Evolutionary conservation across 2,329 filamentous ascomycete genomes (phyloP).

Genomic region (Aspergillus niger): DNA sequence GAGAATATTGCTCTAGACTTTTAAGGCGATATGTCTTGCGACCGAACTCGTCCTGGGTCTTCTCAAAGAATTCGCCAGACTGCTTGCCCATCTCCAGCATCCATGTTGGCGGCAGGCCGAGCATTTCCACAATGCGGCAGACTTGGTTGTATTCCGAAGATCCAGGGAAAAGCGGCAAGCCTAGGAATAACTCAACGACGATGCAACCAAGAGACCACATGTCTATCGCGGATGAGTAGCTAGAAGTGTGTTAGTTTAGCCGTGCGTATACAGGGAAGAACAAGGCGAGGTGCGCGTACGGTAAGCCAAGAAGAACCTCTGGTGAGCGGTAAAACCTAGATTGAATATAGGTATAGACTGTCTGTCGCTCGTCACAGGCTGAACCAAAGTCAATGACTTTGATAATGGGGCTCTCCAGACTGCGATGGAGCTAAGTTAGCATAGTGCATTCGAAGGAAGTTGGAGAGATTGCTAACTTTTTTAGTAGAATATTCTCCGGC

Average conservation of each 20-base stretch:
- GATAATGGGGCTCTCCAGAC: constrained; percentile 95
- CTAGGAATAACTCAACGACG: constrained; percentile 94
- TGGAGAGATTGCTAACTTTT: constrained; percentile 64
- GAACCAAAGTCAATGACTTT: constrained; percentile 99
- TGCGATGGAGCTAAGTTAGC: constrained; percentile 33
- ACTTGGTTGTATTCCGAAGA: constrained; percentile 99
- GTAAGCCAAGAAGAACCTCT: constrained; percentile 90
- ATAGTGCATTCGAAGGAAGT: not conserved
- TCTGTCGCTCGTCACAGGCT: constrained; percentile 96
- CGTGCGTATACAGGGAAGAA: not conserved
- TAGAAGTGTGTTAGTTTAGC: constrained; percentile 25
- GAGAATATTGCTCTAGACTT: constrained; percentile 95
- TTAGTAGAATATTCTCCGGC: constrained; percentile 94
- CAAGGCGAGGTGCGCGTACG: constrained; percentile 48
- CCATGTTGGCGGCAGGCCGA: constrained; percentile 94
- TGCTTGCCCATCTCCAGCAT: constrained; percentile 99
- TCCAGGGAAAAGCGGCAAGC: constrained; percentile 89
- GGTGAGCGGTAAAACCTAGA: constrained; percentile 97
- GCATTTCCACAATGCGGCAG: constrained; percentile 95
- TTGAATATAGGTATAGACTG: constrained; percentile 98
- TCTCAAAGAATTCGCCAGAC: constrained; percentile 95
- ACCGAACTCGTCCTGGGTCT: constrained; percentile 86
- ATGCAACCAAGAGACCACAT: constrained; percentile 99
- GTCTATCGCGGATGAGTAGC: constrained; percentile 95
- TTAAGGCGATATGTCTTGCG: constrained; percentile 89